Conservation (phyloP, 257 asterid genomes). For the Linaria vulgaris region DNA sequence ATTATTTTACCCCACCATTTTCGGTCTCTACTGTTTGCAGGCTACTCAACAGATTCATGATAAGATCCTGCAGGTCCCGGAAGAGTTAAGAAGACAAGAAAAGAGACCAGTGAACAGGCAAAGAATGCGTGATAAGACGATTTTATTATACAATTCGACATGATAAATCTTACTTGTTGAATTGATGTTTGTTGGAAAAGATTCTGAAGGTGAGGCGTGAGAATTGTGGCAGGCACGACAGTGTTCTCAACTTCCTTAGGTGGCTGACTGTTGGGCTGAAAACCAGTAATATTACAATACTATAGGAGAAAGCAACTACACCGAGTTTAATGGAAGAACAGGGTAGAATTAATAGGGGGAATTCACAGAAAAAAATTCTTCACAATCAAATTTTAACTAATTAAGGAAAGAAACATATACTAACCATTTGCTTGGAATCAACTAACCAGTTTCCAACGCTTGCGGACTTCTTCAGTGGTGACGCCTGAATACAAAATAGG, state of each 20-base stretch:
- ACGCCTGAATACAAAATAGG: conserved; percentile 48
- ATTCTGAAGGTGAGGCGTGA: conserved; percentile 95
- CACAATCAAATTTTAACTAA: too few relatives aligned
- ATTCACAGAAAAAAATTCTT: too few relatives aligned
- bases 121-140: background rate
- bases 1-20: conserved; percentile 53
- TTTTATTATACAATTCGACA: background rate
- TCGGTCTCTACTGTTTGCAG: conserved; percentile 70
- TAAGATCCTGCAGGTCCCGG: conserved; percentile 68
- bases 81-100: too few relatives aligned
- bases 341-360: too few relatives aligned
- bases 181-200: conserved; percentile 91
- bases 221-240: conserved; percentile 65
- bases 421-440: conserved; percentile 76
- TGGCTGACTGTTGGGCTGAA: conserved; percentile 68
- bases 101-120: background rate
- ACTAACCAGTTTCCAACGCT: conserved; percentile 90
- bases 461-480: conserved; percentile 91
- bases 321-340: too few relatives aligned
- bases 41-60: conserved; percentile 70
- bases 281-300: conserved; percentile 21
- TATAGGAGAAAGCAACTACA: too few relatives aligned
- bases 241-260: conserved; percentile 58
- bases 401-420: conserved; percentile 23
- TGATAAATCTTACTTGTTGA: conserved; percentile 73